Evolutionary conservation across 495 filamentous ascomycete species (phyloP).

Genomic region (Symbiotaphrina buchneri): DNA sequence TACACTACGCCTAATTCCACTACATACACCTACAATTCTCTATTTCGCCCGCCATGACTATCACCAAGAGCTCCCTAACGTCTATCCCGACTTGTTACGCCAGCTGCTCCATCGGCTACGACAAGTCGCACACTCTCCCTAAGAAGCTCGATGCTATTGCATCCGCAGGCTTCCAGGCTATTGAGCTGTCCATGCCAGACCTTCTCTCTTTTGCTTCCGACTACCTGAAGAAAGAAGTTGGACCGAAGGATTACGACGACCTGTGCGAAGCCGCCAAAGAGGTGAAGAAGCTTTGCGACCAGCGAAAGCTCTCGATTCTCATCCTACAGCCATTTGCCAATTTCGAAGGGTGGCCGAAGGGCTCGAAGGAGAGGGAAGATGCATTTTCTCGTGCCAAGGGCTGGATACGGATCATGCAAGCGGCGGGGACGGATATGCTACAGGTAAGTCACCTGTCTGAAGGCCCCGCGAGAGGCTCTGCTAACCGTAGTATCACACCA

Average conservation of each 20-base stretch:
- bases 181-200: slow-evolving; percentile 60
- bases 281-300: slow-evolving; percentile 27
- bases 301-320: slow-evolving; percentile 32
- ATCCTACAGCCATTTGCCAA: slow-evolving; percentile 64
- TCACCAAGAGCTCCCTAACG: slow-evolving; percentile 13
- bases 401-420: slow-evolving; percentile 56
- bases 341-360: slow-evolving; percentile 55
- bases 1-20: too few species aligned
- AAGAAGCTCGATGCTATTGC: slow-evolving; percentile 44
- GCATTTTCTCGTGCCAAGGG: slow-evolving; percentile 40
- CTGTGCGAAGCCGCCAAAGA: slow-evolving; percentile 26
- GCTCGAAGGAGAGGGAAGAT: slow-evolving; percentile 30
- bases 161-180: slow-evolving; percentile 39
- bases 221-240: slow-evolving; percentile 24
- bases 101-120: slow-evolving; percentile 36
- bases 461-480: background rate
- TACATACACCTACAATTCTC: too few species aligned
- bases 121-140: slow-evolving; percentile 28
- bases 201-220: slow-evolving; percentile 36
- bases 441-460: slow-evolving; percentile 21
- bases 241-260: slow-evolving; percentile 28
- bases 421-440: slow-evolving; percentile 46
- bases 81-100: slow-evolving; percentile 40
- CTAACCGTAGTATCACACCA: slow-evolving; percentile 7
- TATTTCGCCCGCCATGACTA: slow-evolving; percentile 9